Evolutionary conservation across 169 alveolate genomes (phyloP).

Genomic region (Eimeria praecox): DNA sequence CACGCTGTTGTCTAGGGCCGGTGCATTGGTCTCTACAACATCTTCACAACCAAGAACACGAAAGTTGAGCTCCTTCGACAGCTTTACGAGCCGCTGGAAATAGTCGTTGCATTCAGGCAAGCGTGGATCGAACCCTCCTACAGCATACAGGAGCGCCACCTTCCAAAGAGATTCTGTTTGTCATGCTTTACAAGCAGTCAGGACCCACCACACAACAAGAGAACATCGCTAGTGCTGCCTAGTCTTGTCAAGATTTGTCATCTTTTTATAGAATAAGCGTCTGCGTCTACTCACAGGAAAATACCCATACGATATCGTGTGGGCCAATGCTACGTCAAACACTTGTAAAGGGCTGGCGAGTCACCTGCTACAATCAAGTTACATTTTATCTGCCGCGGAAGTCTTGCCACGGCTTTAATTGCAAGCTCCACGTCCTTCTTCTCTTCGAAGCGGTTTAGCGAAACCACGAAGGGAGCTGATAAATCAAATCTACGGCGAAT

Average conservation of each 20-base stretch:
- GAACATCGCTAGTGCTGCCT: neutral
- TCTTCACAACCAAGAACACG: constrained; percentile 40
- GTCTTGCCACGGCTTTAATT: constrained; percentile 89
- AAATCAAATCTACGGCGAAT: constrained; percentile 24
- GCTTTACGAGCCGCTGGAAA: constrained; percentile 73
- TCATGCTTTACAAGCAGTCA: neutral
- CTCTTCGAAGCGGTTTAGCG: constrained; percentile 93
- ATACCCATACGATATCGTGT: neutral
- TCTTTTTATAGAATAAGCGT: neutral
- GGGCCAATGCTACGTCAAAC: neutral
- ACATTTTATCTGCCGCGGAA: constrained; percentile 45
- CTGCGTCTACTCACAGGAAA: neutral
- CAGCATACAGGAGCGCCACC: neutral
- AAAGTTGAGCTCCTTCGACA: constrained; percentile 70
- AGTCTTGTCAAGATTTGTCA: neutral
- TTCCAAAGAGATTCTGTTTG: neutral
- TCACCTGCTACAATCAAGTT: constrained; percentile 79
- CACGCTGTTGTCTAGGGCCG: constrained; percentile 53
- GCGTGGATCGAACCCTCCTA: constrained; percentile 73
- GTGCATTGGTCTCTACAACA: neutral
- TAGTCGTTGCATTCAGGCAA: constrained; percentile 23
- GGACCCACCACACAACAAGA: neutral
- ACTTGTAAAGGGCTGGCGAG: neutral
- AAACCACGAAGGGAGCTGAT: constrained; percentile 38
- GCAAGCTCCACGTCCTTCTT: constrained; percentile 94